Percentiles rank a stretch among this genome's conserved stretches.
Evolutionary conservation across 2,329 filamentous ascomycete genomes (phyloP).

Genomic region (Claviceps paspali): DNA sequence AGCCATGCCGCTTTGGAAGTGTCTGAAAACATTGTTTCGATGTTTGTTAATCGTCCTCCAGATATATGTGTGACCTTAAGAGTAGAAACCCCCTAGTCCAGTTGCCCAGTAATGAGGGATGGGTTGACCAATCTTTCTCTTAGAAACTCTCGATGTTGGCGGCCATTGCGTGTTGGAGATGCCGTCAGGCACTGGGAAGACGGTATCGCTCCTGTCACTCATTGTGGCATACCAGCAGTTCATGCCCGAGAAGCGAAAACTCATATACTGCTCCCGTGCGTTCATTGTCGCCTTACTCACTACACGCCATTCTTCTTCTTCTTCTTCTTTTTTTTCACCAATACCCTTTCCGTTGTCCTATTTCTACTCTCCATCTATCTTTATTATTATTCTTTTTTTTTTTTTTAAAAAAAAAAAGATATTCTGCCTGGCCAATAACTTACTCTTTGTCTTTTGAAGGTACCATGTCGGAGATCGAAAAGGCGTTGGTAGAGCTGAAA

Average conservation of each 20-base stretch:
- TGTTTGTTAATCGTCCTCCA: slow-evolving; percentile 10
- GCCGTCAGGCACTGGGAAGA: slow-evolving; percentile 97
- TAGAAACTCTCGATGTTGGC: slow-evolving; percentile 72
- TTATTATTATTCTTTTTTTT: background rate
- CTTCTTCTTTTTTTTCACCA: background rate
- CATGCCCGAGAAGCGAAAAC: slow-evolving; percentile 82
- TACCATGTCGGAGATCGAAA: slow-evolving; percentile 99
- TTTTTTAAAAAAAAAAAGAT: background rate
- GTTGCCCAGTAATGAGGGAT: too few species aligned
- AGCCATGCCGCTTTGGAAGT: slow-evolving; percentile 13
- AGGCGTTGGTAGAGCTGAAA: slow-evolving; percentile 82
- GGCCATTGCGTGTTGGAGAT: slow-evolving; percentile 97
- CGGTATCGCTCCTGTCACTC: slow-evolving; percentile 81
- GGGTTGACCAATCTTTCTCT: background rate
- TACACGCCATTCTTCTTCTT: background rate
- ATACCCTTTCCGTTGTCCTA: too few species aligned
- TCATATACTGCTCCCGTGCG: slow-evolving; percentile 90
- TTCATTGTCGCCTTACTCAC: background rate
- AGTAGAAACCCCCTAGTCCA: slow-evolving; percentile 23
- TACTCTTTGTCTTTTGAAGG: slow-evolving; percentile 21
- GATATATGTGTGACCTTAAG: slow-evolving; percentile 43
- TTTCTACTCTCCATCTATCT: too few species aligned
- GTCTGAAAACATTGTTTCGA: background rate
- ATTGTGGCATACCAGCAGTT: slow-evolving; percentile 95
- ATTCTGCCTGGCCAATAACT: background rate